Evolutionary conservation across 1,284 basidiomycete genomes (phyloP).

Genomic region (Rhodotorula mucilaginosa): DNA sequence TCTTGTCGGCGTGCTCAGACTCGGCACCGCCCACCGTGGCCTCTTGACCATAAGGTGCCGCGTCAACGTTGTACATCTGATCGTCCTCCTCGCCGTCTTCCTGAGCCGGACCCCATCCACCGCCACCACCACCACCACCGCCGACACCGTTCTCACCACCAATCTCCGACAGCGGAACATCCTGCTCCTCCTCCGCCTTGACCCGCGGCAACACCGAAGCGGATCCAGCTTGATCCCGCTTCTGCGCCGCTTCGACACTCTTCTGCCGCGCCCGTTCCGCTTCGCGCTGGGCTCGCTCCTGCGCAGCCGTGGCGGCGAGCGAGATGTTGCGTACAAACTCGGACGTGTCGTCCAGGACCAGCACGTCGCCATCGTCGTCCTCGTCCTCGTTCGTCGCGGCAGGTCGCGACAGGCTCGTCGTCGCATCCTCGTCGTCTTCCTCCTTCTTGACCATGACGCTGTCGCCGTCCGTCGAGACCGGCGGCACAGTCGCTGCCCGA

Average conservation of each 20-base stretch:
- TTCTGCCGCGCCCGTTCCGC: constrained; percentile 41
- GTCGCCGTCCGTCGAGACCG: neutral
- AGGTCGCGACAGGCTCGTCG: neutral
- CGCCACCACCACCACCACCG: constrained; percentile 60
- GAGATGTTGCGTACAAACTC: constrained; percentile 88
- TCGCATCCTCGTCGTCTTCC: constrained; percentile 59
- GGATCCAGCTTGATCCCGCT: constrained; percentile 41
- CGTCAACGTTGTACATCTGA: constrained; percentile 23
- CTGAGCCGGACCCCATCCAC: constrained; percentile 60
- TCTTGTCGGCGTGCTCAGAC: constrained; percentile 5
- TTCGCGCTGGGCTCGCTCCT: constrained; percentile 46
- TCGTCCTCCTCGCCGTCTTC: constrained; percentile 52
- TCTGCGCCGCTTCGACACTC: neutral
- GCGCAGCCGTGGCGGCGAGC: constrained; percentile 50
- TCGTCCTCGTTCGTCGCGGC: constrained; percentile 52
- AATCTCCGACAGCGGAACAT: constrained; percentile 45
- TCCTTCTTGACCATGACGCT: constrained; percentile 50
- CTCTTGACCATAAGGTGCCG: neutral
- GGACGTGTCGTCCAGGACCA: constrained; percentile 94
- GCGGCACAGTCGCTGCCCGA: constrained; percentile 12
- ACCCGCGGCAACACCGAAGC: constrained; percentile 48
- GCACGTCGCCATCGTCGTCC: constrained; percentile 41
- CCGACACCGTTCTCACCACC: constrained; percentile 44
- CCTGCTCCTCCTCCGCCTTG: constrained; percentile 32
- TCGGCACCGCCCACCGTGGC: neutral